These are phyloP conservation scores for Thielaviopsis punctulata DNA, from an alignment of 2,329 filamentous ascomycete species.

Conservation along the genomic window DNA sequence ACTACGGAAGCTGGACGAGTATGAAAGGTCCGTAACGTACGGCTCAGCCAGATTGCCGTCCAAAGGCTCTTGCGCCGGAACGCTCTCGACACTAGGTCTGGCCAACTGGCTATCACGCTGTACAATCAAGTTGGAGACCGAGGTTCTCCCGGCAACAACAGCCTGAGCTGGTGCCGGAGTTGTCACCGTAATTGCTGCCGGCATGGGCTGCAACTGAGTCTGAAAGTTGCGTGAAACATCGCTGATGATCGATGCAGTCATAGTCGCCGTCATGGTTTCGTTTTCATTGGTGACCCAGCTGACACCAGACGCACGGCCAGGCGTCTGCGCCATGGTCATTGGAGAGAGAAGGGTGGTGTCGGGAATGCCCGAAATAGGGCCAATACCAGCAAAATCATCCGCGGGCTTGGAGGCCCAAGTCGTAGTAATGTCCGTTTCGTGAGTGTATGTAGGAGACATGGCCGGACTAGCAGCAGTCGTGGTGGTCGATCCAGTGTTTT, in stretches of 20 bases:
- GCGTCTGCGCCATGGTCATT: background rate
- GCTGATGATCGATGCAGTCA: background rate
- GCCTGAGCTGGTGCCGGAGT: background rate
- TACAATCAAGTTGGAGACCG: no score
- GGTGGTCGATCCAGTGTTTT: background rate
- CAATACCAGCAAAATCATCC: background rate
- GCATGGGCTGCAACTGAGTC: slow-evolving; percentile 4
- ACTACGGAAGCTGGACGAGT: slow-evolving; percentile 5
- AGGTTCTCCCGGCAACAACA: no score
- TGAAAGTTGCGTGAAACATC: background rate
- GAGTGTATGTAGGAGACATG: no score
- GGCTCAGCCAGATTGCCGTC: slow-evolving; percentile 5
- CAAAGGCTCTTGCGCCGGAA: no score
- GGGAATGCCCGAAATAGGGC: background rate
- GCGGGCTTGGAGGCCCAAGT: no score
- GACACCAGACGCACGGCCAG: background rate
- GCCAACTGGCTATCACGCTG: background rate
- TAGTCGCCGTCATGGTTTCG: background rate
- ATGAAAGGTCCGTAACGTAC: slow-evolving; percentile 6
- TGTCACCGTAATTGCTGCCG: background rate
- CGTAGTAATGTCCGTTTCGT: no score
- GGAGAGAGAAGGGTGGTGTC: background rate
- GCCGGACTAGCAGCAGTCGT: no score
- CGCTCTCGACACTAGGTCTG: background rate
- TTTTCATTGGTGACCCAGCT: slow-evolving; percentile 2